Evolutionary conservation across 225 moss, liverwort and hornwort genomes (phyloP).

Genomic region (Rhytidiadelphus loreus): DNA sequence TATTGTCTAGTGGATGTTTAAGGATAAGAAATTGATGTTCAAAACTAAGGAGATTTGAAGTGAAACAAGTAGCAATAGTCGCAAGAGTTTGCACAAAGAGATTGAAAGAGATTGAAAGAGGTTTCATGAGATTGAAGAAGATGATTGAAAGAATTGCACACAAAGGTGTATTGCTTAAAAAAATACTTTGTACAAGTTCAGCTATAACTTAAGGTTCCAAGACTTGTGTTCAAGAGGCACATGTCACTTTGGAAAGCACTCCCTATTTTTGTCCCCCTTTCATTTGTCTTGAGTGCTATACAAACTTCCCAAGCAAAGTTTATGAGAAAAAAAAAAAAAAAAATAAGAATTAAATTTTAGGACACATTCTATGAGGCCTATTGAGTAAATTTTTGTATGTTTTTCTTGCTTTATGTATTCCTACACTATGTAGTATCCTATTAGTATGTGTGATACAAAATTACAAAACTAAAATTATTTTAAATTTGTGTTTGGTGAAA

Average conservation of each 20-base stretch:
- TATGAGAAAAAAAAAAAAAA: neutral
- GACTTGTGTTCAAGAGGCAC: neutral
- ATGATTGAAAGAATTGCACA: neutral
- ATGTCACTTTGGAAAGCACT: neutral
- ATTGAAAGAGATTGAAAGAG: neutral
- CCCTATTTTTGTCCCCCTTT: neutral
- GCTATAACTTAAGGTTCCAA: neutral
- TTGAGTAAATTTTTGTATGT: neutral
- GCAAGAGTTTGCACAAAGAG: neutral
- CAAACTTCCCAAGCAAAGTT: fast-evolving
- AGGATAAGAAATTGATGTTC: neutral
- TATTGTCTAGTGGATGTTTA: neutral
- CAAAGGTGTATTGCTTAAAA: neutral
- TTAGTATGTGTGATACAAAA: no score
- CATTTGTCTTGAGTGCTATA: neutral
- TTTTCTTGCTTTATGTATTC: neutral
- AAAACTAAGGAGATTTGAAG: neutral
- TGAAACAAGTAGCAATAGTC: neutral
- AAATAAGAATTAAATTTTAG: neutral
- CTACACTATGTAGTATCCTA: neutral
- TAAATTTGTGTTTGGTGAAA: neutral
- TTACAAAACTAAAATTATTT: neutral
- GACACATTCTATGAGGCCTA: fast-evolving
- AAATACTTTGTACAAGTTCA: neutral
- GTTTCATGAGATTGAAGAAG: neutral